Evolutionary conservation across 139 green algal species (phyloP).

Genomic region (Coelastrella sp.): DNA sequence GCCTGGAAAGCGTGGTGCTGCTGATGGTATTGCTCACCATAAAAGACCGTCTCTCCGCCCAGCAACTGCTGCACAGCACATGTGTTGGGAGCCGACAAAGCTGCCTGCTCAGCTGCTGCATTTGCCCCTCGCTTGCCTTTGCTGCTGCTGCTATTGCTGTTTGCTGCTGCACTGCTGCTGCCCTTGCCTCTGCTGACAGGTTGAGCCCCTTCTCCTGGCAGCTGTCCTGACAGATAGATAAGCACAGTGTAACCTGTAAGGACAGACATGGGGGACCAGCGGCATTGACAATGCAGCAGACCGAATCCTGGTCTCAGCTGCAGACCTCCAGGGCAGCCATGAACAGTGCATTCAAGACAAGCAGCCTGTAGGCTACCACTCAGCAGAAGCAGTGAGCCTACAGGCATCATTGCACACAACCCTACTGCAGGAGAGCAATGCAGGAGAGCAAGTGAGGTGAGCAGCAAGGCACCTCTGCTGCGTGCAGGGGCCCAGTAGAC

Average conservation of each 20-base stretch:
- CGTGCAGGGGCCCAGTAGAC: too few relatives aligned
- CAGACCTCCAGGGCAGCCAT: too few relatives aligned
- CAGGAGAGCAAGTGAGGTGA: too few relatives aligned
- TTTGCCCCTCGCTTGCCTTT: constrained; percentile 12
- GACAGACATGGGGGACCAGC: too few relatives aligned
- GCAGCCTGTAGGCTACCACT: too few relatives aligned
- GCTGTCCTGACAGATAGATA: constrained; percentile 67
- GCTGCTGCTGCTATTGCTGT: not conserved
- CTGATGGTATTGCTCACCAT: constrained; percentile 22
- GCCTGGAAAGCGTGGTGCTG: not conserved
- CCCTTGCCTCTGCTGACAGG: constrained; percentile 21
- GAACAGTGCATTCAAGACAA: too few relatives aligned
- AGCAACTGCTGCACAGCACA: constrained; percentile 45
- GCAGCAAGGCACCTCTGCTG: too few relatives aligned
- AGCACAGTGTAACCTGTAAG: constrained; percentile 70
- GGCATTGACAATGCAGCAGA: too few relatives aligned
- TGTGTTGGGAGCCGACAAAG: not conserved
- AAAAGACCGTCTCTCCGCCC: constrained; percentile 51
- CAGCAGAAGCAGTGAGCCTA: too few relatives aligned
- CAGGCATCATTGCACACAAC: too few relatives aligned
- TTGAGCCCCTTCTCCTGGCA: constrained; percentile 14
- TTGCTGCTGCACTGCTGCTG: constrained; percentile 11
- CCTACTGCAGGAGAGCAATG: too few relatives aligned
- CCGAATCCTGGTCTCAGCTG: too few relatives aligned
- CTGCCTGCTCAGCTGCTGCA: constrained; percentile 28